Percentiles rank a stretch among this genome's conserved stretches.
phyloP scores from a whole-genome alignment of 306 rosid species.

The Abrus precatorius region DNA sequence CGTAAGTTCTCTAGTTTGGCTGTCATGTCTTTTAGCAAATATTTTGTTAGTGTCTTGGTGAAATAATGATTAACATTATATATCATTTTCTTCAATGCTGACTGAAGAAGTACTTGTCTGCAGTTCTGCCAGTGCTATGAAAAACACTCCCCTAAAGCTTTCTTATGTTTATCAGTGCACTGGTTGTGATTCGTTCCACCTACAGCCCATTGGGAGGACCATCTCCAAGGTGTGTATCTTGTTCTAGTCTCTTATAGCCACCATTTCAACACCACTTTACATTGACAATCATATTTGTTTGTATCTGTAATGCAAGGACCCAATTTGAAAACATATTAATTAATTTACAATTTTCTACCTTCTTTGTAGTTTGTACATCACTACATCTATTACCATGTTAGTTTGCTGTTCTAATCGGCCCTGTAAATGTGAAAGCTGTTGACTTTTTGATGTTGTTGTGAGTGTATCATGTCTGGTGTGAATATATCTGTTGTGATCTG shows the following conservation, averaged over 20 bases:
- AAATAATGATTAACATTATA: slow-evolving; percentile 25
- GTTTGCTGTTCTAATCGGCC: slow-evolving; percentile 14
- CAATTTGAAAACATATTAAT: not conserved
- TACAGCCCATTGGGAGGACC: slow-evolving; percentile 87
- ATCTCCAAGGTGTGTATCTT: slow-evolving; percentile 76
- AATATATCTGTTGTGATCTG: not conserved
- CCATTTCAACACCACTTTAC: not conserved
- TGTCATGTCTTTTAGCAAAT: slow-evolving; percentile 12
- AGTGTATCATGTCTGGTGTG: not conserved
- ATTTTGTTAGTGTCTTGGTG: slow-evolving; percentile 9
- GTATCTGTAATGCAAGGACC: not conserved
- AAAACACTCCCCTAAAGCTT: slow-evolving; percentile 93
- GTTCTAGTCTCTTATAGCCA: slow-evolving; percentile 32
- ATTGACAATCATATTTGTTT: slow-evolving; percentile 29
- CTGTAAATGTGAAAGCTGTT: not conserved
- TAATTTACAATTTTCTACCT: not conserved
- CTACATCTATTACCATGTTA: not conserved
- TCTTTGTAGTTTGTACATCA: not conserved
- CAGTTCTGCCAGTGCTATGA: slow-evolving; percentile 98
- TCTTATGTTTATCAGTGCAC: slow-evolving; percentile 96
- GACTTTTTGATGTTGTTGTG: not conserved
- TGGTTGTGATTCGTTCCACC: slow-evolving; percentile 98
- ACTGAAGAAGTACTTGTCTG: slow-evolving; percentile 56
- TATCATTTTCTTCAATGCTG: slow-evolving; percentile 36
- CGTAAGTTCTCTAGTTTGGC: slow-evolving; percentile 60